Conservation (phyloP, 495 filamentous ascomycete genomes). For the Podospora sp. region DNA sequence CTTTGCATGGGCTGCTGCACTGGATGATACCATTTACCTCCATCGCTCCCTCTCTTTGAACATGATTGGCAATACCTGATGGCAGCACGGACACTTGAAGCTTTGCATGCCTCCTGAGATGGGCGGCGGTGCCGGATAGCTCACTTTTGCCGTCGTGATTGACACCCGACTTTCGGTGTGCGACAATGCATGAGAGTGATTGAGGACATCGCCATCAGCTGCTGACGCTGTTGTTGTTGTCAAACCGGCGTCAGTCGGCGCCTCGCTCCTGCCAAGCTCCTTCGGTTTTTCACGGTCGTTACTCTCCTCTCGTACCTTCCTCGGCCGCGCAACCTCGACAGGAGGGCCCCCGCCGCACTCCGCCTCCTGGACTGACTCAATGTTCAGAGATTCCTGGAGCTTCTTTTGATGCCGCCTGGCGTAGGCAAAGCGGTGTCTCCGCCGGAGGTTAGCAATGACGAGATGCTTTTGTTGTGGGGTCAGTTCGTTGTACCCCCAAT, state of each 20-base stretch:
- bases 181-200: background rate
- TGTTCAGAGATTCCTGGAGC: background rate
- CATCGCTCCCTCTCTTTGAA: background rate
- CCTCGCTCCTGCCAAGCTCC: background rate
- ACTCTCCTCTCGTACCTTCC: background rate
- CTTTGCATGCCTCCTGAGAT: background rate
- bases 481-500: background rate
- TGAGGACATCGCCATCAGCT: background rate
- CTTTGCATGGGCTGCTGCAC: background rate
- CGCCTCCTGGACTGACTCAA: background rate
- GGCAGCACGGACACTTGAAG: constrained; percentile 8
- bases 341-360: background rate
- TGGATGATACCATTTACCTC: background rate
- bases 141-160: background rate
- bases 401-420: constrained; percentile 2
- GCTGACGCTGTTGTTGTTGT: background rate
- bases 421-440: background rate
- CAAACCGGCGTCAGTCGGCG: background rate
- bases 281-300: too few species aligned
- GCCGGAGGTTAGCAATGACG: background rate
- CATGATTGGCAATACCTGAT: constrained; percentile 1
- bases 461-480: background rate
- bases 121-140: background rate
- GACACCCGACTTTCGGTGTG: background rate
- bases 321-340: background rate